These are phyloP conservation scores for Colletotrichum eremochloae DNA, from an alignment of 2,329 filamentous ascomycete genomes.

Conservation along the genomic window DNA sequence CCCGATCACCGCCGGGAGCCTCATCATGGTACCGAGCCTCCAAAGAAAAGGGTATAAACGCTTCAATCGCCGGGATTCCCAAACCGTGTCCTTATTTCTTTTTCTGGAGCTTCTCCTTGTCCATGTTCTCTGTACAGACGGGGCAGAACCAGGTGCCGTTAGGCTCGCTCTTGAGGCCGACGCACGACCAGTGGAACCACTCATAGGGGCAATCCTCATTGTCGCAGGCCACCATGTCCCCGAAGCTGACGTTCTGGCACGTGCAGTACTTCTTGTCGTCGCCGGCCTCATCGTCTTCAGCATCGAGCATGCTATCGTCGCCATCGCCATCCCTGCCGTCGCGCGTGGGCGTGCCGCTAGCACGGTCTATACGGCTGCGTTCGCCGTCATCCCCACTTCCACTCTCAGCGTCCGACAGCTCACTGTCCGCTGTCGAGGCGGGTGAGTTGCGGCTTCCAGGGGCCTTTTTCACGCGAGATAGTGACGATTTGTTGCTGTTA, in stretches of 20 bases:
- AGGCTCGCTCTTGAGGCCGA: slow-evolving; percentile 76
- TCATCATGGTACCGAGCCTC: neutral
- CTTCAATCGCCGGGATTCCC: slow-evolving; percentile 1
- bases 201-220: slow-evolving; percentile 85
- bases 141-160: slow-evolving; percentile 78
- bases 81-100: slow-evolving; percentile 18
- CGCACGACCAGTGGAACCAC: slow-evolving; percentile 89
- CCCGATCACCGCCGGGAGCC: neutral
- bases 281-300: slow-evolving; percentile 77
- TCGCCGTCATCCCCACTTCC: slow-evolving; percentile 67
- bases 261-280: slow-evolving; percentile 87
- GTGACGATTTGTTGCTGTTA: slow-evolving; percentile 66
- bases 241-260: slow-evolving; percentile 86
- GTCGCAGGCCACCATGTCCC: slow-evolving; percentile 91
- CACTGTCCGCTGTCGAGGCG: slow-evolving; percentile 73
- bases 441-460: slow-evolving; percentile 69
- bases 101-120: slow-evolving; percentile 53
- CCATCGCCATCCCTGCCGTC: slow-evolving; percentile 58
- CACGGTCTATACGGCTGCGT: slow-evolving; percentile 42
- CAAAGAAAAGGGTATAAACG: slow-evolving; percentile 30
- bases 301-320: slow-evolving; percentile 68
- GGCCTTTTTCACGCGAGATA: slow-evolving; percentile 73
- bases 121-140: slow-evolving; percentile 67
- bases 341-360: slow-evolving; percentile 44
- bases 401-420: slow-evolving; percentile 74